Percentiles rank a stretch among this genome's conserved stretches.
These are phyloP conservation scores for Delonix regia DNA, from an alignment of 306 rosid species.

Conservation along the genomic window DNA sequence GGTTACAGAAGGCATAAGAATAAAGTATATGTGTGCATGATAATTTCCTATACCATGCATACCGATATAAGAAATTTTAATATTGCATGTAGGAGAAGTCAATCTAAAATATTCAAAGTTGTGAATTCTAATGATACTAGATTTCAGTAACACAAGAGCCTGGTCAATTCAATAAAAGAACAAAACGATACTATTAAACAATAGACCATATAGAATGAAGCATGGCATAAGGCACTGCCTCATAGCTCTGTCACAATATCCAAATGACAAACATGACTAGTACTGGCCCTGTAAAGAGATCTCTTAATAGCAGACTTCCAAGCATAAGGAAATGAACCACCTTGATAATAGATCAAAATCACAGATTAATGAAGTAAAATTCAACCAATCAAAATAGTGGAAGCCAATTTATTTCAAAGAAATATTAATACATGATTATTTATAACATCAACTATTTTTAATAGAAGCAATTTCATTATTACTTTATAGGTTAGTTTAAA, in stretches of 20 bases:
- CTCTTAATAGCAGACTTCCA: constrained; percentile 89
- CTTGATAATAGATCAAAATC: constrained; percentile 53
- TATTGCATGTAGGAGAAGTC: neutral
- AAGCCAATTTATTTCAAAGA: no score
- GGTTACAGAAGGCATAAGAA: neutral
- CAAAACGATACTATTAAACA: neutral
- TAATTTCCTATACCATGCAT: neutral
- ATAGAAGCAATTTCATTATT: no score
- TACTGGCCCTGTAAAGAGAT: constrained; percentile 67
- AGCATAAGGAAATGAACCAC: constrained; percentile 94
- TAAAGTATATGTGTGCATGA: neutral
- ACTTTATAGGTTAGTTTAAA: no score
- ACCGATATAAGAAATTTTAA: neutral
- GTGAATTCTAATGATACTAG: neutral
- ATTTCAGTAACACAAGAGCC: neutral
- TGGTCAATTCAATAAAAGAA: constrained; percentile 10
- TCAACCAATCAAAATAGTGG: no score
- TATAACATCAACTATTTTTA: no score
- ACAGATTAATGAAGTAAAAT: constrained; percentile 39
- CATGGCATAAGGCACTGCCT: neutral
- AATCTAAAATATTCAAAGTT: neutral
- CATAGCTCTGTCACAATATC: constrained; percentile 39
- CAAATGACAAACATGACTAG: constrained; percentile 65
- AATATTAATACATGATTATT: no score
- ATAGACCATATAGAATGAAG: neutral